A percentile compares a stretch with the other conserved stretches of the same genome.
These are phyloP conservation scores for Populus pruinosa DNA, from an alignment of 345 rosid species.

Conservation along the genomic window DNA sequence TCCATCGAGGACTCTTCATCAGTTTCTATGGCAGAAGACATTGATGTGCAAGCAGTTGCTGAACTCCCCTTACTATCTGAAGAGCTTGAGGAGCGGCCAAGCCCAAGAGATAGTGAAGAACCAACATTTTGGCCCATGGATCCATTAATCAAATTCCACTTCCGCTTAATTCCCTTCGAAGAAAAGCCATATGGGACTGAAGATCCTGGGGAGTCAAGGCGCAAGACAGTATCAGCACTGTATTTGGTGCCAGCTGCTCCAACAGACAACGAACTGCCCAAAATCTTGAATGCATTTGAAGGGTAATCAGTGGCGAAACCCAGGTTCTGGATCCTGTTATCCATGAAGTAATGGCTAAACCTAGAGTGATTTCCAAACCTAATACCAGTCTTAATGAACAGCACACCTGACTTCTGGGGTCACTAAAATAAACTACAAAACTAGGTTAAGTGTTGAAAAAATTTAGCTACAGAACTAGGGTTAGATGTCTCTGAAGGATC, in stretches of 20 bases:
- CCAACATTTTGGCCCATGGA: conserved; percentile 43
- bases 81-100: conserved; percentile 71
- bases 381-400: conserved; percentile 34
- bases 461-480: conserved; percentile 50
- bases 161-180: conserved; percentile 67
- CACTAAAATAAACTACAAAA: conserved; percentile 50
- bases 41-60: conserved; percentile 61
- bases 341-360: conserved; percentile 49
- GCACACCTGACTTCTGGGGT: conserved; percentile 61
- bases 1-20: conserved; percentile 86
- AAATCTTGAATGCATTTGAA: conserved; percentile 49
- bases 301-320: conserved; percentile 48
- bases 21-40: conserved; percentile 78
- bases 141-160: conserved; percentile 55
- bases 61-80: conserved; percentile 93
- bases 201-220: conserved; percentile 69
- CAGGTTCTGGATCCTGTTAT: conserved; percentile 41
- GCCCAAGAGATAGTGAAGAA: conserved; percentile 65
- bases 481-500: conserved; percentile 40
- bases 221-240: conserved; percentile 56
- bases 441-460: conserved; percentile 39
- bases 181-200: conserved; percentile 36
- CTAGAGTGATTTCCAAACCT: conserved; percentile 41
- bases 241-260: conserved; percentile 35
- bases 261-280: conserved; percentile 44